A percentile compares a stretch with the other conserved stretches of the same genome.
phyloP scores from a whole-genome alignment of 2,329 filamentous ascomycete genomes.

The Epicoccum sorghinum region DNA sequence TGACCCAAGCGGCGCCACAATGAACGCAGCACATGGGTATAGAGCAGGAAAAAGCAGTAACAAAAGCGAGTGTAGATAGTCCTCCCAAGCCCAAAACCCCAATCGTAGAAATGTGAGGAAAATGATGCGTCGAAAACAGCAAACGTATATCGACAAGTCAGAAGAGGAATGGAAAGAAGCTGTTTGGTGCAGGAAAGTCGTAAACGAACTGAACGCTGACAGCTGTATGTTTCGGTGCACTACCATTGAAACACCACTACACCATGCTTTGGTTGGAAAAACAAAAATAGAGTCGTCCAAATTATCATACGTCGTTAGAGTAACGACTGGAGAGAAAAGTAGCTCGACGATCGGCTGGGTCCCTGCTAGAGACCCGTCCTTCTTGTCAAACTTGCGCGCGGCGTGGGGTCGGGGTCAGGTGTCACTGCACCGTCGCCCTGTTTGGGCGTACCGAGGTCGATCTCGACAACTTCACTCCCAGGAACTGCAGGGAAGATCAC shows the following conservation, averaged over 20 bases:
- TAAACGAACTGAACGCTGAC: constrained; percentile 13
- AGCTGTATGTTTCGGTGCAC: constrained; percentile 20
- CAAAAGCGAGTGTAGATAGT: constrained; percentile 9
- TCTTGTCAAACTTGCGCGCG: constrained; percentile 33
- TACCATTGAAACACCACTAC: constrained; percentile 20
- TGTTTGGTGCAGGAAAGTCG: neutral
- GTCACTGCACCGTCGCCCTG: constrained; percentile 37
- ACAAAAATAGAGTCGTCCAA: neutral
- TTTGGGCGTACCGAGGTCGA: constrained; percentile 51
- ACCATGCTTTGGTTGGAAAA: constrained; percentile 1
- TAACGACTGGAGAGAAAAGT: neutral
- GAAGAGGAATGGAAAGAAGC: neutral
- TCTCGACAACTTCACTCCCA: constrained; percentile 49
- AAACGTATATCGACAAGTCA: constrained; percentile 10
- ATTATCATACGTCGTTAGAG: neutral
- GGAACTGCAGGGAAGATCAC: constrained; percentile 56
- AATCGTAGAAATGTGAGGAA: neutral
- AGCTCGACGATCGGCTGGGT: neutral
- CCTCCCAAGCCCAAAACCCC: neutral
- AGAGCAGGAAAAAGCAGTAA: constrained; percentile 4
- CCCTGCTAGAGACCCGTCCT: constrained; percentile 2
- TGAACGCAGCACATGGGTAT: constrained; percentile 10
- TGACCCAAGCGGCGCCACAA: constrained; percentile 13
- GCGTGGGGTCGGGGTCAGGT: constrained; percentile 52
- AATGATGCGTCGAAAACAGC: neutral